These are phyloP conservation scores for Russula sp. DNA, from an alignment of 768 basidiomycete species.

Conservation along the genomic window DNA sequence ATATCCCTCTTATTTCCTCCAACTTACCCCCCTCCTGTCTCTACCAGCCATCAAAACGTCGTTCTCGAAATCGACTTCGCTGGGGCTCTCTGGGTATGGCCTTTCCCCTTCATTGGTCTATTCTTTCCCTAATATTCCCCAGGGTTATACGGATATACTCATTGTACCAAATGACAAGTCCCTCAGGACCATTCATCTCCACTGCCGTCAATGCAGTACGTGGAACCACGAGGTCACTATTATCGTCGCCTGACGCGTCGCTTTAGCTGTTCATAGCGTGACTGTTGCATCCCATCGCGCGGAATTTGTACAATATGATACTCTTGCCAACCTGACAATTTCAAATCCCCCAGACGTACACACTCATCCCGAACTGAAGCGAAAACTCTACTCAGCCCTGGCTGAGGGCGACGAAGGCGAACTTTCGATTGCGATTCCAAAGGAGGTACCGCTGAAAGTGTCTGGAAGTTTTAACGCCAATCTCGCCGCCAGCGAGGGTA, in stretches of 20 bases:
- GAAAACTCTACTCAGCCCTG: conserved; percentile 84
- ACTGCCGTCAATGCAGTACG: conserved; percentile 85
- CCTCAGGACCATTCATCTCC: conserved; percentile 78
- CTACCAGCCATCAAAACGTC: conserved; percentile 94
- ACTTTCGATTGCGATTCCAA: conserved; percentile 80
- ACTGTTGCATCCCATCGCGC: conserved; percentile 66
- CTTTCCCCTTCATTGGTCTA: conserved; percentile 22
- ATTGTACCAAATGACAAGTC: conserved; percentile 75
- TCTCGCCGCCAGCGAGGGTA: conserved; percentile 53
- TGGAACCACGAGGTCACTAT: conserved; percentile 1
- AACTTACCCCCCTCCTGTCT: conserved; percentile 47
- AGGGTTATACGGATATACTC: conserved; percentile 95
- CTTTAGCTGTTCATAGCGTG: conserved; percentile 63
- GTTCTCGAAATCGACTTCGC: conserved; percentile 91
- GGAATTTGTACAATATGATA: conserved; percentile 75
- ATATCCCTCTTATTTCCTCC: conserved; percentile 21
- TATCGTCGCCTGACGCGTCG: conserved; percentile 25
- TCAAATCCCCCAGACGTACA: conserved; percentile 73
- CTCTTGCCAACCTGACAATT: conserved; percentile 58
- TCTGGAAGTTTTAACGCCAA: conserved; percentile 44
- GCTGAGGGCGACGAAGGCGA: conserved; percentile 94
- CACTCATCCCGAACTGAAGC: conserved; percentile 87
- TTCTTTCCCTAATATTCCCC: conserved; percentile 14
- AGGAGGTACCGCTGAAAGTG: conserved; percentile 59
- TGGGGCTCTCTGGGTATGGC: conserved; percentile 74